Evolutionary conservation across 805 yeast species (phyloP), one percentile per base, ranked within the genome.

Genomic region (Metschnikowia corniflorae): DNA sequence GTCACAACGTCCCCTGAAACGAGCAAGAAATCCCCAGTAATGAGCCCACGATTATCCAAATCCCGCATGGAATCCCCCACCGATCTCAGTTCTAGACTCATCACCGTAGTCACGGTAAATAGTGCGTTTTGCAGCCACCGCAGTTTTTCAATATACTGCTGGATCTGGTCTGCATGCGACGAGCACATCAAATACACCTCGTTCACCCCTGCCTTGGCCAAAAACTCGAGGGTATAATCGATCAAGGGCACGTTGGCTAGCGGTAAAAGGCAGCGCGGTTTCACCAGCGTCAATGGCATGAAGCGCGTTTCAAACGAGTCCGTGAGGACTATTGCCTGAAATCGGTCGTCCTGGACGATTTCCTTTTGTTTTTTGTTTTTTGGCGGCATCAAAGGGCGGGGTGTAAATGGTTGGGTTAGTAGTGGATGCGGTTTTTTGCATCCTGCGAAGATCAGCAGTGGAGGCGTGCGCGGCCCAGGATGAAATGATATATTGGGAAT

Each of bases 21-120:
- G 24, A 93, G 70, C 38, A 93, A 65, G 53, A 93, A 93, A 60
- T 93, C 98, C 10, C 94, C 89, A 1, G 85, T 78, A 34, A 93
- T 86, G 39, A 91, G 66, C 5, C 96, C 96, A 50, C 95, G 72
- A 43, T 86, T 81, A 59, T 93, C 98, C 40, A 93, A 67, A 55
- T 91, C 97, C 58, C 98, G 75, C 95, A 93, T 86, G 15, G 95
- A 94, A 63, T 93, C 98, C 48, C 98, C 98, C 8, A 91, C 95
- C 18, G 95, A 85, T 59, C 89, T 68, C 8, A 93, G 80, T 58
- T 91, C 96, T 31, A 87, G 77, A 16, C 94, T 78, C 71, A 85
- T 75, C 35, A 91, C 77, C 3, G 95, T 83, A 31, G 78, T 76
- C 29, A 93, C 74, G 38, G 76, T 75, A 60, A 93, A 91, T 1